phyloP scores from a whole-genome alignment of 2,329 filamentous ascomycete genomes.

The Passalora sequoiae region DNA sequence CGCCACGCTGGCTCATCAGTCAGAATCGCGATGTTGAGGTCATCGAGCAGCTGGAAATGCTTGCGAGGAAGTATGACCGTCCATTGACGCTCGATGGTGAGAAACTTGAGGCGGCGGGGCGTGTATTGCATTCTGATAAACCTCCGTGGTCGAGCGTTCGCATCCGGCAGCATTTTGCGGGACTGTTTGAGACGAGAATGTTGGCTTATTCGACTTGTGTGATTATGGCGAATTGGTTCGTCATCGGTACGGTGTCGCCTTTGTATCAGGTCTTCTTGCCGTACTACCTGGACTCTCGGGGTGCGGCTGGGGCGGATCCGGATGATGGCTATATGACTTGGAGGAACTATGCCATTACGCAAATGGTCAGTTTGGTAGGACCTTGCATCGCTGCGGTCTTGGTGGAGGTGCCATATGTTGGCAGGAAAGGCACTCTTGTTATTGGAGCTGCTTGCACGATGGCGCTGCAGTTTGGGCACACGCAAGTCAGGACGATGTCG shows the following conservation, averaged over 20 bases:
- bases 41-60: conserved; percentile 13
- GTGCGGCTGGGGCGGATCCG: conserved; percentile 13
- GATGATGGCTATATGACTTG: conserved; percentile 53
- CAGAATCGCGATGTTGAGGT: conserved; percentile 27
- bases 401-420: conserved; percentile 23
- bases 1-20: conserved; percentile 23
- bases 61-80: conserved; percentile 22
- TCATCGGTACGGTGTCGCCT: conserved; percentile 69
- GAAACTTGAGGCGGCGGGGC: conserved; percentile 19
- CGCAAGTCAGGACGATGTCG: conserved; percentile 25
- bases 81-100: conserved; percentile 18
- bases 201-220: conserved; percentile 23
- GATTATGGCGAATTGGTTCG: conserved; percentile 26
- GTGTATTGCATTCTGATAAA: conserved; percentile 24
- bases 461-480: conserved; percentile 26
- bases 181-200: conserved; percentile 23
- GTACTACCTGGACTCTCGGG: conserved; percentile 57
- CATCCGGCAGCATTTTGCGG: conserved; percentile 22
- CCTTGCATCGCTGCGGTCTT: conserved; percentile 44
- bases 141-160: conserved; percentile 22
- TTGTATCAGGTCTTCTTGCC: conserved; percentile 89
- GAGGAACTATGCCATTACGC: conserved; percentile 68
- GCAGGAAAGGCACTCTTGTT: conserved; percentile 23
- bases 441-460: conserved; percentile 23
- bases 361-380: conserved; percentile 62